These are phyloP conservation scores for Linnemannia schmuckeri DNA, from an alignment of 192 early-diverging fungal species.

Conservation along the genomic window DNA sequence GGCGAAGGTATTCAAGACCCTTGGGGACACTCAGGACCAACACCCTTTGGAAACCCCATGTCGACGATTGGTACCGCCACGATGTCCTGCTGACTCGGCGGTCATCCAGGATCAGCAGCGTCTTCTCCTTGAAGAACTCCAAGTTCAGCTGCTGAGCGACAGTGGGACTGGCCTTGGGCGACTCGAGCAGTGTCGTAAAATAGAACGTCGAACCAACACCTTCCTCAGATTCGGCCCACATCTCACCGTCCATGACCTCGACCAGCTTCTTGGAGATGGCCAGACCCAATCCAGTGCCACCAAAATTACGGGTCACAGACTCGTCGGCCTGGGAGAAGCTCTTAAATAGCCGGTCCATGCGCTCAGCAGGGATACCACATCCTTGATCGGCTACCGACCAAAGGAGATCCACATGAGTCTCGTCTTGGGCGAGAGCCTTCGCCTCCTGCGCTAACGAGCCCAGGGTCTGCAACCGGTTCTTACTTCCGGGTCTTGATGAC, in stretches of 20 bases:
- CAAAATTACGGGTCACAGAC: constrained; percentile 60
- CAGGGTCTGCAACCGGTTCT: neutral
- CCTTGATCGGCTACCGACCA: constrained; percentile 59
- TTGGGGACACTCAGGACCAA: constrained; percentile 41
- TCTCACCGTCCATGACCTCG: constrained; percentile 60
- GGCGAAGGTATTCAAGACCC: constrained; percentile 33
- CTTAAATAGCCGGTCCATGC: constrained; percentile 56
- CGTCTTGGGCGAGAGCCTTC: neutral
- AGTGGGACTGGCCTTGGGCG: constrained; percentile 22
- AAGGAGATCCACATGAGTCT: constrained; percentile 32
- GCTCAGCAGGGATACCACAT: constrained; percentile 51
- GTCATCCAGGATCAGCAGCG: constrained; percentile 46
- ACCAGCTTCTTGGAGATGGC: constrained; percentile 57
- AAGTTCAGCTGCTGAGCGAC: constrained; percentile 50
- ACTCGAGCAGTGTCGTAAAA: constrained; percentile 38
- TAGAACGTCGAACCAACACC: constrained; percentile 51
- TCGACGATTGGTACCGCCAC: constrained; percentile 49
- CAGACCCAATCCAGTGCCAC: constrained; percentile 60
- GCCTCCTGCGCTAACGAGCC: neutral
- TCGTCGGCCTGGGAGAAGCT: constrained; percentile 63
- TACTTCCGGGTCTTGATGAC: neutral
- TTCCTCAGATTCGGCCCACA: constrained; percentile 56
- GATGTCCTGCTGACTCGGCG: constrained; percentile 49
- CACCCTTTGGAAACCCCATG: constrained; percentile 46
- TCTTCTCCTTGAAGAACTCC: constrained; percentile 46